A percentile compares a stretch with the other conserved stretches of the same genome.
Conservation (phyloP, 192 early-diverging fungal genomes). For the Thamnidium elegans region DNA sequence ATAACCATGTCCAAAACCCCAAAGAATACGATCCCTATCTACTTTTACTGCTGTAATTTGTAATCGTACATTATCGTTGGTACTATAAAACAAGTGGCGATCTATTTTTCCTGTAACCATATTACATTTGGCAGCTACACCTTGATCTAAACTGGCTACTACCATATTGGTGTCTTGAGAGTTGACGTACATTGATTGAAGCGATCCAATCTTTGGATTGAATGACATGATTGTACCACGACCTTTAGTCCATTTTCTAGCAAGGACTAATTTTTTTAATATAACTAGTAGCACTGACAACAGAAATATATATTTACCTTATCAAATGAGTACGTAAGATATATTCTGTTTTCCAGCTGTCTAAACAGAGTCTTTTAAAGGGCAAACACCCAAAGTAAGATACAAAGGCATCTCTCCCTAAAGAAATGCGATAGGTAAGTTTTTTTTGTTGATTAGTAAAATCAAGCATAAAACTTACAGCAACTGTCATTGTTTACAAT, state of each 20-base stretch:
- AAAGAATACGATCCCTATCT: constrained; percentile 58
- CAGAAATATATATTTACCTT: constrained; percentile 19
- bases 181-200: constrained; percentile 49
- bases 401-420: constrained; percentile 43
- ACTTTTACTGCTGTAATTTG: constrained; percentile 49
- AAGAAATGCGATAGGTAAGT: constrained; percentile 13
- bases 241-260: constrained; percentile 49
- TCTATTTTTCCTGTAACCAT: constrained; percentile 59
- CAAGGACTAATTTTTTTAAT: not conserved
- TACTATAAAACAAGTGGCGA: constrained; percentile 50
- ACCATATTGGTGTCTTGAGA: constrained; percentile 49
- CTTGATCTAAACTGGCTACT: constrained; percentile 48
- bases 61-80: constrained; percentile 35
- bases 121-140: constrained; percentile 55
- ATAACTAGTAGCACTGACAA: not conserved
- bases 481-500: constrained; percentile 36
- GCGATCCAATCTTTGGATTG: constrained; percentile 56
- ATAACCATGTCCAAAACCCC: constrained; percentile 55
- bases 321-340: constrained; percentile 36
- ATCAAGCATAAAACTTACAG: constrained; percentile 29
- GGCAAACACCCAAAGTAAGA: constrained; percentile 44
- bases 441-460: not conserved
- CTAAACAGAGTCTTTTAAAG: constrained; percentile 22
- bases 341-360: constrained; percentile 44
- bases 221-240: constrained; percentile 45